Conservation (phyloP, 1,284 basidiomycete genomes). For the Naganishia cerealis region DNA sequence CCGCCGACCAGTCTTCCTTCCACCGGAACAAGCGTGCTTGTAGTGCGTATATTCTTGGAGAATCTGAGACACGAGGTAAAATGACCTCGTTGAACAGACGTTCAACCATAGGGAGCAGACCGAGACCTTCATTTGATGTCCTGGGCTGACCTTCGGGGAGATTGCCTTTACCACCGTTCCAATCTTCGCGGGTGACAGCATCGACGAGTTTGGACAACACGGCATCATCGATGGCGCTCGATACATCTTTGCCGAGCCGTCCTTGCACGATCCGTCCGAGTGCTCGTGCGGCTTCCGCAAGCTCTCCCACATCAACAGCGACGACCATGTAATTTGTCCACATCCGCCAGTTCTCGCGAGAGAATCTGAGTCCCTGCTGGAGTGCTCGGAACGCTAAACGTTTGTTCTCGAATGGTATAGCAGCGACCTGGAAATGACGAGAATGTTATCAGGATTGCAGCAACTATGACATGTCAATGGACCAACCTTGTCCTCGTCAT, state of each 20-base stretch:
- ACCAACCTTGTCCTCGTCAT: constrained; percentile 14
- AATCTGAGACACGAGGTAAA: constrained; percentile 69
- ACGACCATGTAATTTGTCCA: constrained; percentile 98
- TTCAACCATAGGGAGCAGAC: constrained; percentile 64
- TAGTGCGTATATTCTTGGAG: constrained; percentile 72
- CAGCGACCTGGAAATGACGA: constrained; percentile 32
- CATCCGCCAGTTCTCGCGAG: constrained; percentile 93
- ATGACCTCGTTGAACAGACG: constrained; percentile 72
- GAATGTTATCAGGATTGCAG: background rate
- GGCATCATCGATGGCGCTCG: constrained; percentile 73
- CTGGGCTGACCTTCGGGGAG: constrained; percentile 43
- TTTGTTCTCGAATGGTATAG: constrained; percentile 63
- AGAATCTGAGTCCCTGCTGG: constrained; percentile 78
- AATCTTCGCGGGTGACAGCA: constrained; percentile 68
- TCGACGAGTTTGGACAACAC: constrained; percentile 84
- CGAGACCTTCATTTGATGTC: constrained; percentile 67
- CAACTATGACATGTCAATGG: background rate
- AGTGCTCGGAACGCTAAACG: constrained; percentile 91
- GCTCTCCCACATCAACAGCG: constrained; percentile 86
- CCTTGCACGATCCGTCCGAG: constrained; percentile 79
- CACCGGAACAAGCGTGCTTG: constrained; percentile 76
- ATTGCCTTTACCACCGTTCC: constrained; percentile 51
- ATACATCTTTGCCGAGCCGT: constrained; percentile 56
- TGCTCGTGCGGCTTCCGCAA: constrained; percentile 82
- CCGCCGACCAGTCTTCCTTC: constrained; percentile 70